Base-by-base conservation (phyloP, 2,329 filamentous ascomycete genomes). In the Rhinocladiella similis region DNA sequence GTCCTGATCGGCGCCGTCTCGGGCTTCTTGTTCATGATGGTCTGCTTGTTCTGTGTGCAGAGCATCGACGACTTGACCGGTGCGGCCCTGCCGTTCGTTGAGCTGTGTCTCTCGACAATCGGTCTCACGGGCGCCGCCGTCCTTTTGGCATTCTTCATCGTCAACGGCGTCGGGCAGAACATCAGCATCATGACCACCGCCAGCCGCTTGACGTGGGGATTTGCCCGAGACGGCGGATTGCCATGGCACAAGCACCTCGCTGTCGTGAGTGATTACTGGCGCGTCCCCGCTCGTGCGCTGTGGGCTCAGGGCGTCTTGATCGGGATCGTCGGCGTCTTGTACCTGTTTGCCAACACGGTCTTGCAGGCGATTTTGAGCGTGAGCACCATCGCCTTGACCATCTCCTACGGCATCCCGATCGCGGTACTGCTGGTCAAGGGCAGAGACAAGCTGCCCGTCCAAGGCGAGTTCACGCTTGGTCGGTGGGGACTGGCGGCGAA, bases 131-230 rank as follows among this genome's bases (percentile, higher is more conserved):
- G 75, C 14, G 78, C 70, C 10, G 73, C 76, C 1, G 73, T 73
- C 0, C 70, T 83, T 85, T 65, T 83, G n/a, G 71, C 75, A 0
- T 69, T 83, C 0, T 83, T 84, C 66, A 80, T 81, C 41, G 75
- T 83, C 68, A 83, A 82, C 57, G 80, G 80, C 36, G 54, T 83
- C 0, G 79, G 80, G 1, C 80, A 83, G 62, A 80, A 77, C 7
- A 71, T 82, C 56, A 79, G 77, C 48, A 70, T 80, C 53, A 66
- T 80, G 41, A 83, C 79, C 1, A 80, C 79, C 2, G 72, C 75
- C 2, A 82, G 79, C 0, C 76, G 80, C 2, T 65, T 82, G n/a
- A 80, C 78, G 0, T 82, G 80, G 80, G 78, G 78, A 5, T 81
- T 82, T 46, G 78, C 80, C n/a, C 74, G 80, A 29, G 80, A 82